phyloP scores from a whole-genome alignment of 108 stramenopile genomes.

The Bacterosira constricta region DNA sequence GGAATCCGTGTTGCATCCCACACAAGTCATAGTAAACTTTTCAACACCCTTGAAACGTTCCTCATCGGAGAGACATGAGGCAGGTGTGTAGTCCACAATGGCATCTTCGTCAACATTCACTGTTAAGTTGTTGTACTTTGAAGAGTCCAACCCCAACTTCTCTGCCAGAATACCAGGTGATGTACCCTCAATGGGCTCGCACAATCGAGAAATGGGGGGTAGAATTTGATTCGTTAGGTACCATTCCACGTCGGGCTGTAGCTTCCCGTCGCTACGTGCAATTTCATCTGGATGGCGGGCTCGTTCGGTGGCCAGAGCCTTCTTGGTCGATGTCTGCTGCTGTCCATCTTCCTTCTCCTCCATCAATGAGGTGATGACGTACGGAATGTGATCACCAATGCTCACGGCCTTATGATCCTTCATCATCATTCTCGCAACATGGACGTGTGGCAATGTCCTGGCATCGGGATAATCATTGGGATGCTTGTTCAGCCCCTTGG shows the following conservation, averaged over 20 bases:
- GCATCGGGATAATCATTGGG: constrained; percentile 98
- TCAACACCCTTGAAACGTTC: constrained; percentile 85
- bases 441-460: constrained; percentile 94
- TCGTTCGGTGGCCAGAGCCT: constrained; percentile 69
- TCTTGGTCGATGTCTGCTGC: constrained; percentile 35
- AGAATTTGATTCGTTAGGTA: constrained; percentile 97
- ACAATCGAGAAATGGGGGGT: constrained; percentile 95
- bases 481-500: constrained; percentile 98
- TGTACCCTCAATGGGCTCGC: constrained; percentile 97
- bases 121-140: constrained; percentile 58
- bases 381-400: constrained; percentile 99
- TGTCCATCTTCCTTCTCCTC: constrained; percentile 38
- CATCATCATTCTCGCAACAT: constrained; percentile 97
- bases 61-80: constrained; percentile 67
- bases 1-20: constrained; percentile 52
- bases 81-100: constrained; percentile 79
- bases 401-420: constrained; percentile 91
- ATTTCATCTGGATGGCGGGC: constrained; percentile 96
- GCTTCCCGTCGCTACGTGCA: constrained; percentile 73
- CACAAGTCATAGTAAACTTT: constrained; percentile 74
- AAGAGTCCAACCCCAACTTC: constrained; percentile 79
- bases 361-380: constrained; percentile 89
- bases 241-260: constrained; percentile 95
- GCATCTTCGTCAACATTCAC: constrained; percentile 71
- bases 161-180: constrained; percentile 74